Conservation (phyloP, 2,329 filamentous ascomycete genomes). For the Epichloe brachyelytri region DNA sequence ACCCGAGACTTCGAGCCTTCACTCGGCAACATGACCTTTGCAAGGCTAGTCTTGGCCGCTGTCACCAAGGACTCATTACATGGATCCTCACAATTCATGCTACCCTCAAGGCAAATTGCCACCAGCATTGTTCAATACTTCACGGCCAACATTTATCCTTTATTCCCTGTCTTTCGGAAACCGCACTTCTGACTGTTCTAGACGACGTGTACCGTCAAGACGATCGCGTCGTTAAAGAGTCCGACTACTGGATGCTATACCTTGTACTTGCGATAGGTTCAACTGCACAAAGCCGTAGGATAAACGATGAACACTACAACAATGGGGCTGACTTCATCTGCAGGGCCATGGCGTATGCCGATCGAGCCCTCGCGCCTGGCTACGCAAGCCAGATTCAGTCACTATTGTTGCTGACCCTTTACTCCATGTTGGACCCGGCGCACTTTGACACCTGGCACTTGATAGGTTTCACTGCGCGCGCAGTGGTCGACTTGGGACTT, state of each 20-base stretch:
- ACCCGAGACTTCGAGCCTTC: conserved; percentile 88
- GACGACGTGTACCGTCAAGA: conserved; percentile 70
- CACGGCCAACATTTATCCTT: conserved; percentile 64
- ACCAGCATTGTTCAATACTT: conserved; percentile 68
- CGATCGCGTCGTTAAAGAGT: conserved; percentile 46
- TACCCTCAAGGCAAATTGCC: conserved; percentile 61
- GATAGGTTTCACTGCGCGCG: conserved; percentile 78
- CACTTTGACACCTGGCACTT: conserved; percentile 93
- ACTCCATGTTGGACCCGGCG: conserved; percentile 76
- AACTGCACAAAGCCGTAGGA: conserved; percentile 56
- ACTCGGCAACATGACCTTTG: conserved; percentile 82
- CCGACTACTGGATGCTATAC: conserved; percentile 76
- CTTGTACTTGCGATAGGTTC: conserved; percentile 82
- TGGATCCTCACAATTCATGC: conserved; percentile 39
- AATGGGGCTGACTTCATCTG: conserved; percentile 44
- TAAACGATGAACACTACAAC: conserved; percentile 49
- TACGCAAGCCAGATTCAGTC: conserved; percentile 79
- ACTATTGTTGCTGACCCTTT: conserved; percentile 73
- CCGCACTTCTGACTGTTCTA: conserved; percentile 61
- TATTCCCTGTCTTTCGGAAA: conserved; percentile 74
- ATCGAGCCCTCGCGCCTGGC: conserved; percentile 74
- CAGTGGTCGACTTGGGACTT: conserved; percentile 78
- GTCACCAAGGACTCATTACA: conserved; percentile 62
- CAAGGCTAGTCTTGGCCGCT: conserved; percentile 74
- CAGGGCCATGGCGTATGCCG: conserved; percentile 61